phyloP scores from a whole-genome alignment of 1,284 basidiomycete species.

The Grifola frondosa region DNA sequence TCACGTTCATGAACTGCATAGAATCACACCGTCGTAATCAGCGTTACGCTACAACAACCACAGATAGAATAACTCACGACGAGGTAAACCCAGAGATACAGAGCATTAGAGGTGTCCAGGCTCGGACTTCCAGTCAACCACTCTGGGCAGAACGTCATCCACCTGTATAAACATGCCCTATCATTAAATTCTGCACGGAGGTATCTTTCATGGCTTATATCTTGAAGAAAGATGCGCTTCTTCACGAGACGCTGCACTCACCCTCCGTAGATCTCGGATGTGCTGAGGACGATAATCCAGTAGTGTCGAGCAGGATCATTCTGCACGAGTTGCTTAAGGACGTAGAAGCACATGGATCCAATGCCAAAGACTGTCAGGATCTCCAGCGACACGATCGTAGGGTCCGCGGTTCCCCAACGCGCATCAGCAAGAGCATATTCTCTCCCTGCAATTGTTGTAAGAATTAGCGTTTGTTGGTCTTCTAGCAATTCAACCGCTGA shows the following conservation, averaged over 20 bases:
- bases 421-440: slow-evolving; percentile 78
- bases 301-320: slow-evolving; percentile 71
- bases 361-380: slow-evolving; percentile 78
- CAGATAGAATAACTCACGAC: slow-evolving; percentile 31
- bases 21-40: slow-evolving; percentile 6
- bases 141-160: slow-evolving; percentile 85
- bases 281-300: slow-evolving; percentile 76
- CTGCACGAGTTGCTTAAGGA: slow-evolving; percentile 61
- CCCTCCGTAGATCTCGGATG: slow-evolving; percentile 78
- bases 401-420: slow-evolving; percentile 77
- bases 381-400: slow-evolving; percentile 78
- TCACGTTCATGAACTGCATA: slow-evolving; percentile 71
- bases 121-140: slow-evolving; percentile 77
- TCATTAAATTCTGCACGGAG: too few relatives aligned
- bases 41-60: not conserved
- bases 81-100: slow-evolving; percentile 48
- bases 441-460: slow-evolving; percentile 39
- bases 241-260: slow-evolving; percentile 35
- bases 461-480: too few relatives aligned
- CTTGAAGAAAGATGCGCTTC: too few relatives aligned
- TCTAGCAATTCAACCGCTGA: slow-evolving; percentile 37
- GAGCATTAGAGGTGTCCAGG: slow-evolving; percentile 65
- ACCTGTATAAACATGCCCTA: slow-evolving; percentile 45
- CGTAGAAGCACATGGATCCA: slow-evolving; percentile 69
- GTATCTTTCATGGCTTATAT: too few relatives aligned